Evolutionary conservation across 306 rosid genomes (phyloP).

Genomic region (Vigna trinervia): DNA sequence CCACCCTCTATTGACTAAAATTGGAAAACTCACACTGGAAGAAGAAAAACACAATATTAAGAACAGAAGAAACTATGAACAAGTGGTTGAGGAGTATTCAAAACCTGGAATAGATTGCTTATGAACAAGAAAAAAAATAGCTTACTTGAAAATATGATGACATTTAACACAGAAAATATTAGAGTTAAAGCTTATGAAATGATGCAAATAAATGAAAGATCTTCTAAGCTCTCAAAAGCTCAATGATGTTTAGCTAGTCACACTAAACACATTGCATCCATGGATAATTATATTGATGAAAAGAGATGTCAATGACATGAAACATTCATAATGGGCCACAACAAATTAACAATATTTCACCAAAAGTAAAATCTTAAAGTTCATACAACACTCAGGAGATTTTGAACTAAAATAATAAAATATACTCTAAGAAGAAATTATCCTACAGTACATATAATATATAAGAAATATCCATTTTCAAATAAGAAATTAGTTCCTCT

Average conservation of each 20-base stretch:
- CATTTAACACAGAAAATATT: too few relatives aligned
- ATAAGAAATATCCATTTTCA: conserved; percentile 10
- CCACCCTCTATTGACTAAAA: conserved; percentile 96
- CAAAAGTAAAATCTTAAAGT: conserved; percentile 26
- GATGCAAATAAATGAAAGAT: too few relatives aligned
- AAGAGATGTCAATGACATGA: too few relatives aligned
- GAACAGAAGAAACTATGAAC: conserved; percentile 40
- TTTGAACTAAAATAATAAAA: conserved; percentile 29
- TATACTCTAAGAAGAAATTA: neutral
- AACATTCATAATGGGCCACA: too few relatives aligned
- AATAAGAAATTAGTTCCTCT: neutral
- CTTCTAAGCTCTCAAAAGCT: too few relatives aligned
- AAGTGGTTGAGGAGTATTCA: neutral
- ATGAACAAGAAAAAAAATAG: too few relatives aligned
- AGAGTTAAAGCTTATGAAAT: too few relatives aligned
- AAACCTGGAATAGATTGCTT: too few relatives aligned
- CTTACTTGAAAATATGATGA: too few relatives aligned
- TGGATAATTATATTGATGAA: too few relatives aligned
- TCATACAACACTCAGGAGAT: conserved; percentile 16
- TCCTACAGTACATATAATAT: neutral
- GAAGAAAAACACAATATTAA: conserved; percentile 37
- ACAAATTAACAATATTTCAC: conserved; percentile 8
- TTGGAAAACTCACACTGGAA: conserved; percentile 64
- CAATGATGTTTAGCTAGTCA: too few relatives aligned
- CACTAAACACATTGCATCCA: too few relatives aligned